Evolutionary conservation across 2,329 filamentous ascomycete genomes (phyloP), one percentile per base, ranked within the genome.

Genomic region (Aciculosporium take): DNA sequence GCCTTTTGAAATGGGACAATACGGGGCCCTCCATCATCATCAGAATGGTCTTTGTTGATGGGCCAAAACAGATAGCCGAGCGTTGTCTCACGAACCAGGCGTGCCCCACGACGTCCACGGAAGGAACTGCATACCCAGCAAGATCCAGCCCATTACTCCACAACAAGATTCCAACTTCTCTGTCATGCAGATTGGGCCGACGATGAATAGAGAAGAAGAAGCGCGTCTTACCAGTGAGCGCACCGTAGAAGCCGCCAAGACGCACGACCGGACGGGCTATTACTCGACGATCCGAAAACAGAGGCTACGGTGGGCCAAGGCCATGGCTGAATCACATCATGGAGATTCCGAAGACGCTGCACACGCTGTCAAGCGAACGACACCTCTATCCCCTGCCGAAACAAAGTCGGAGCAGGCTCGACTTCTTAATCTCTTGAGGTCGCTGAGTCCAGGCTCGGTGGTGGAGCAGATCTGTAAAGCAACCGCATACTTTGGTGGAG

Each of bases 381-480:
- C 49, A 45, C 37, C 51, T 15, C 32, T 46, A 7, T 36, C 44
- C 42, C 58, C 70, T 1, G 57, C 60, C 15, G 69, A 78, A 48
- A 69, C 66, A 24, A 80, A 77, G 53, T 51, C 63, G 9, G 74
- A 81, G 50, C 76, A 79, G 52, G 69, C 72, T 45, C 68, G 76
- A 24, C 59, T 80, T 2, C 59, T 80, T 35, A 72, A 69, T 5
- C 58, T 79, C 10, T 56, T 81, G 17, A 66, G 70, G 37, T 71
- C 65, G 32, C 58, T 79, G 9, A 66, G 72, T 47, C 75, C 76
- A 8, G 51, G 66, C 7, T 60, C 65, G 3, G 71, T 80, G 0
- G 74, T 79, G 17, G 74, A 79, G 45, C 74, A 77, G 50, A 61
- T 81, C 27, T 79, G 73, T 52, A 78, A 71, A 49, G 76, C 72